Conservation (phyloP, 2,329 filamentous ascomycete species). For the Seiridium unicorne region DNA sequence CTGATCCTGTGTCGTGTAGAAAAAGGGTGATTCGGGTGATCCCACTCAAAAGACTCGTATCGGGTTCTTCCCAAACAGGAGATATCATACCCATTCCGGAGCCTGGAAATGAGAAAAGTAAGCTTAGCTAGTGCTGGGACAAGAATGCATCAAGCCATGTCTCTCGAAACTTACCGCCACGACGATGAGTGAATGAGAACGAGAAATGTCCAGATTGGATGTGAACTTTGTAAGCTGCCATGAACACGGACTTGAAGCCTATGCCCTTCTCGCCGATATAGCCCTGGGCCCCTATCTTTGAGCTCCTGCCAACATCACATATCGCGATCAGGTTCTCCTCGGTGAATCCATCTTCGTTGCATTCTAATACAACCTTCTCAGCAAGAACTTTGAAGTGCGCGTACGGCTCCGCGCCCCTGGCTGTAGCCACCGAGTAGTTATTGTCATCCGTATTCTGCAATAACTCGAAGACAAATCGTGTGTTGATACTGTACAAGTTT, state of each 20-base stretch:
- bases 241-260: conserved; percentile 52
- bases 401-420: conserved; percentile 21
- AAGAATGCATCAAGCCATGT: too few species aligned
- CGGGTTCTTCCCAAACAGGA: conserved; percentile 35
- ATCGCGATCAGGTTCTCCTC: conserved; percentile 41
- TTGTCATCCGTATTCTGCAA: conserved; percentile 57
- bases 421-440: conserved; percentile 27
- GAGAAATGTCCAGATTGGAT: conserved; percentile 42
- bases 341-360: conserved; percentile 49
- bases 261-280: conserved; percentile 52
- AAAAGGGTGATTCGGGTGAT: conserved; percentile 36
- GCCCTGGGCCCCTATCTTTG: conserved; percentile 37
- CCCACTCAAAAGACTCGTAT: conserved; percentile 9
- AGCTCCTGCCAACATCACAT: conserved; percentile 43
- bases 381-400: conserved; percentile 34
- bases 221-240: conserved; percentile 39
- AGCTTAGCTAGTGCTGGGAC: too few species aligned
- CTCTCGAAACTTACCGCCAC: too few species aligned
- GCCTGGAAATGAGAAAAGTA: conserved; percentile 24
- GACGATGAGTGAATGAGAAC: conserved; percentile 40
- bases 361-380: conserved; percentile 41
- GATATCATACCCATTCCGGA: conserved; percentile 51
- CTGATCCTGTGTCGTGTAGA: conserved; percentile 27
- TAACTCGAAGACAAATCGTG: conserved; percentile 50
- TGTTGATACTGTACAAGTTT: conserved; percentile 39